phyloP scores from a whole-genome alignment of 2,329 filamentous ascomycete genomes.

The Knoxdaviesia proteae region DNA sequence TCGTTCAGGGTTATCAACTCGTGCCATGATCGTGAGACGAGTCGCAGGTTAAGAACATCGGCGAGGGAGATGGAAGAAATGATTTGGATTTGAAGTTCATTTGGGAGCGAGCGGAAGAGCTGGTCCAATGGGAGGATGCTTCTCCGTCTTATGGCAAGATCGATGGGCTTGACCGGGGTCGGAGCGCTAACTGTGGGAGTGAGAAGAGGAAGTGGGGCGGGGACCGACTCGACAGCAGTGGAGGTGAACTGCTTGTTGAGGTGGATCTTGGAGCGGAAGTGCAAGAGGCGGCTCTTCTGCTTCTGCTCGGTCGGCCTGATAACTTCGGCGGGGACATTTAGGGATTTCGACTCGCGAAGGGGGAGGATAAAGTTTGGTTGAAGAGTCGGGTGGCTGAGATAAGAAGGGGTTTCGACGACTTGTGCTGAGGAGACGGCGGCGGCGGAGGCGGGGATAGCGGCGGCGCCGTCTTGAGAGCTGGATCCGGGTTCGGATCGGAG shows the following conservation, averaged over 20 bases:
- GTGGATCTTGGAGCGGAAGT: constrained; percentile 17
- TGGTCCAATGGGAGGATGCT: constrained; percentile 28
- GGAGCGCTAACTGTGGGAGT: neutral
- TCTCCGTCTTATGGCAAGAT: too few species aligned
- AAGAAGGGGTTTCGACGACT: neutral
- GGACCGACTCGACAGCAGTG: too few species aligned
- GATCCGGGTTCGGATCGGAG: constrained; percentile 15
- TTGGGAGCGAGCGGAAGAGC: constrained; percentile 36
- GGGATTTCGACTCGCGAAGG: constrained; percentile 18
- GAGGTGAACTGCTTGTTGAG: constrained; percentile 6
- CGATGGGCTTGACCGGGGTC: too few species aligned
- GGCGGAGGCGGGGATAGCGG: constrained; percentile 5
- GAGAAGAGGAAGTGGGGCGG: too few species aligned
- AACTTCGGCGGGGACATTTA: constrained; percentile 11
- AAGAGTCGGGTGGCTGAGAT: neutral
- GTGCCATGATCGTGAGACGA: constrained; percentile 38
- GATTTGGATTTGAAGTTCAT: constrained; percentile 41
- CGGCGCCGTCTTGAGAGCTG: constrained; percentile 13
- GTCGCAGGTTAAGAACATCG: constrained; percentile 36
- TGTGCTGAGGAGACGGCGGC: constrained; percentile 9
- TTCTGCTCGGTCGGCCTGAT: constrained; percentile 13
- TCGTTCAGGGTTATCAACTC: constrained; percentile 38
- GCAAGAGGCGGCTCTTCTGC: constrained; percentile 20
- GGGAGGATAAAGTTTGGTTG: constrained; percentile 28
- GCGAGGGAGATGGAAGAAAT: constrained; percentile 37